Percentiles rank a stretch among this genome's conserved stretches.
phyloP scores from a whole-genome alignment of 345 rosid species.

The Salix purpurea region DNA sequence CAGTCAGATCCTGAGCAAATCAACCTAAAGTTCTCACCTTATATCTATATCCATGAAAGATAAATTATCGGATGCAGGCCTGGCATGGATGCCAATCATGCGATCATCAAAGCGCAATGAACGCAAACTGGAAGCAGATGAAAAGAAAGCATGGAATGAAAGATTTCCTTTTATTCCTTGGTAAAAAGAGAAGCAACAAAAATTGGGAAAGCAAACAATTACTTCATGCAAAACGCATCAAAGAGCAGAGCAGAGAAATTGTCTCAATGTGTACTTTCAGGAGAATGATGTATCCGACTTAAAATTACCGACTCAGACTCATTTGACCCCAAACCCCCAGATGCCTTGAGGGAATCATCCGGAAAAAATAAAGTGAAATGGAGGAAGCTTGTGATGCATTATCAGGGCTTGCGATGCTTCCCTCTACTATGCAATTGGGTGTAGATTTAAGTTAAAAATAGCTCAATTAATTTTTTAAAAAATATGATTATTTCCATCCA shows the following conservation, averaged over 20 bases:
- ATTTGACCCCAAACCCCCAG: slow-evolving; percentile 49
- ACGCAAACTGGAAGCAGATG: background rate
- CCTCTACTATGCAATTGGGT: too few species aligned
- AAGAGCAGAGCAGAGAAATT: slow-evolving; percentile 38
- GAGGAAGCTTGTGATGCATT: too few species aligned
- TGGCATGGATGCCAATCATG: background rate
- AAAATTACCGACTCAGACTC: slow-evolving; percentile 71
- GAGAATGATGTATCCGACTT: slow-evolving; percentile 97
- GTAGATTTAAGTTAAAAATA: too few species aligned
- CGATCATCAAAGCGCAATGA: background rate
- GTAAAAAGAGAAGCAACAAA: slow-evolving; percentile 18
- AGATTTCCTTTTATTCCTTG: slow-evolving; percentile 41
- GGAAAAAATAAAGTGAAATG: slow-evolving; percentile 35
- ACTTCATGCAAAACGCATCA: slow-evolving; percentile 25
- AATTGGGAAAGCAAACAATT: slow-evolving; percentile 8
- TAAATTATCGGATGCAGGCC: background rate
- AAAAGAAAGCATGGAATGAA: background rate
- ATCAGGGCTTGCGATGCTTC: too few species aligned
- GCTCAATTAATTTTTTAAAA: too few species aligned
- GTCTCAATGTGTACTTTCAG: slow-evolving; percentile 96
- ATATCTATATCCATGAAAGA: background rate
- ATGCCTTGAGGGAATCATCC: slow-evolving; percentile 38
- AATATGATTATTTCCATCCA: too few species aligned
- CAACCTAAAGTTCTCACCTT: background rate
- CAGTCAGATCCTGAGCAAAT: too few species aligned